phyloP scores from a whole-genome alignment of 768 basidiomycete species.

The Boletus insuetus region DNA sequence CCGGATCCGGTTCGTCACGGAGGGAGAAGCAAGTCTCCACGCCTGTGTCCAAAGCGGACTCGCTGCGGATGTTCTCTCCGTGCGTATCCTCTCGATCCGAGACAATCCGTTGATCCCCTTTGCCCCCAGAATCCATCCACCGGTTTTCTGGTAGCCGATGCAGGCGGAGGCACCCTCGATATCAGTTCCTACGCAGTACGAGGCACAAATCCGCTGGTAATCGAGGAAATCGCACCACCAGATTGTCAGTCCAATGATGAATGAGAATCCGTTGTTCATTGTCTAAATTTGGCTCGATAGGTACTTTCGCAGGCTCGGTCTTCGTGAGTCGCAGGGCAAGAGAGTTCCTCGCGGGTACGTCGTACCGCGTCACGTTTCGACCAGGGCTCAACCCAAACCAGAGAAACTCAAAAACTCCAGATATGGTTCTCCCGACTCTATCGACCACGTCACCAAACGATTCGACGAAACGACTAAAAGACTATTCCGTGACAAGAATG shows the following conservation, averaged over 20 bases:
- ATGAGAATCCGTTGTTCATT: background rate
- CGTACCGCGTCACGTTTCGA: background rate
- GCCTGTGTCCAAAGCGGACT: slow-evolving; percentile 77
- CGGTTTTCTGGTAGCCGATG: slow-evolving; percentile 78
- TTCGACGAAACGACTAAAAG: slow-evolving; percentile 85
- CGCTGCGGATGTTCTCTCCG: slow-evolving; percentile 73
- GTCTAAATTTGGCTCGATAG: slow-evolving; percentile 34
- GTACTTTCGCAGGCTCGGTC: slow-evolving; percentile 79
- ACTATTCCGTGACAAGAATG: slow-evolving; percentile 65
- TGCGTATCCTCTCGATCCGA: slow-evolving; percentile 30
- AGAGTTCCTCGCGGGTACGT: slow-evolving; percentile 65
- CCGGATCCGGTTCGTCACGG: slow-evolving; percentile 76
- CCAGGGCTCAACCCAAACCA: slow-evolving; percentile 27
- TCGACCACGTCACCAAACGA: slow-evolving; percentile 76
- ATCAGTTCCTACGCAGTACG: slow-evolving; percentile 79
- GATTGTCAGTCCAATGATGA: slow-evolving; percentile 52
- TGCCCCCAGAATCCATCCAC: slow-evolving; percentile 60
- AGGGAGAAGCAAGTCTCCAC: slow-evolving; percentile 82
- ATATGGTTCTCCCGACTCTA: slow-evolving; percentile 66
- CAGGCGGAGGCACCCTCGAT: slow-evolving; percentile 79
- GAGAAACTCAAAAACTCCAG: slow-evolving; percentile 72
- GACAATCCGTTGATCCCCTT: slow-evolving; percentile 2
- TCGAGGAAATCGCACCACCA: slow-evolving; percentile 81
- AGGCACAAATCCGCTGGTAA: slow-evolving; percentile 64
- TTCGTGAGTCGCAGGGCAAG: slow-evolving; percentile 76